Conservation (phyloP, 129 eudicot genomes). For the Ambrosia artemisiifolia region DNA sequence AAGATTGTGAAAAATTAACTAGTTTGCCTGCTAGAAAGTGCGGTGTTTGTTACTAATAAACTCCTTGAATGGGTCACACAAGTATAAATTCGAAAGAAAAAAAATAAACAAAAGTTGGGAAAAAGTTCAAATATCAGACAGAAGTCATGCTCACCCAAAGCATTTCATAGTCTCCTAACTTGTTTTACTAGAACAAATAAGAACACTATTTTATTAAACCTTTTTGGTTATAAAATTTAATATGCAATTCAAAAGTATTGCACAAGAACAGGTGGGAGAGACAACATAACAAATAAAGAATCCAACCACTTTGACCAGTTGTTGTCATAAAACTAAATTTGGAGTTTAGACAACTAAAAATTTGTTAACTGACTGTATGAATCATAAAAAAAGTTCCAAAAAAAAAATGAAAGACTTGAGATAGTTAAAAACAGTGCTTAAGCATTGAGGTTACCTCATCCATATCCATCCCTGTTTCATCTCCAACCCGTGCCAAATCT, state of each 20-base stretch:
- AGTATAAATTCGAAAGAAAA: neutral
- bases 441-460: conserved; percentile 47
- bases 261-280: neutral
- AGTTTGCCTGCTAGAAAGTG: neutral
- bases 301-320: neutral
- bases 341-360: too few relatives aligned
- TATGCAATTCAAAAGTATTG: neutral
- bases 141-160: neutral
- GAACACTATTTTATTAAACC: neutral
- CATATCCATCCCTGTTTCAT: conserved; percentile 43
- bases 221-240: neutral
- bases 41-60: neutral
- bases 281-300: neutral
- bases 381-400: too few relatives aligned
- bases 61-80: neutral
- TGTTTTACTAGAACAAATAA: neutral
- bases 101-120: too few relatives aligned
- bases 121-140: neutral
- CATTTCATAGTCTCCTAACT: neutral
- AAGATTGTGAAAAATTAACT: neutral
- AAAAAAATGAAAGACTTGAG: neutral
- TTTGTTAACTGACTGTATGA: too few relatives aligned
- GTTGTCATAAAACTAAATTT: too few relatives aligned
- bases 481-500: conserved; percentile 47
- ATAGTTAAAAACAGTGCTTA: neutral